Percentiles rank a stretch among this genome's conserved stretches.
These are phyloP conservation scores for Gamsiella multidivaricata DNA, from an alignment of 192 early-diverging fungal genomes.

Conservation along the genomic window DNA sequence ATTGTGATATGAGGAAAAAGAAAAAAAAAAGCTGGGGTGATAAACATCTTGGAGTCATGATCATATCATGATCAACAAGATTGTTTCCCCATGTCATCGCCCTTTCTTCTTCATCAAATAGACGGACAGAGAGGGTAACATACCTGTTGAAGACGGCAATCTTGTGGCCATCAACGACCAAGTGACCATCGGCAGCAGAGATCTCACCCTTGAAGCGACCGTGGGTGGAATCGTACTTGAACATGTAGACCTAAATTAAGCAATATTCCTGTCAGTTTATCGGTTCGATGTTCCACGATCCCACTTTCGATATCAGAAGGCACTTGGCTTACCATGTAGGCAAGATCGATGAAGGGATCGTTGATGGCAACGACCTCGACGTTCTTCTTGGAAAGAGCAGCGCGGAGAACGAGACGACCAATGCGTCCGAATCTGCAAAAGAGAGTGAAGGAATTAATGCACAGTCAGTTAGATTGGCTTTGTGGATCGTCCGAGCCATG, in stretches of 20 bases:
- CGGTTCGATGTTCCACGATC: neutral
- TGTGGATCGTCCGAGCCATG: neutral
- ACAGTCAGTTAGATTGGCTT: no score
- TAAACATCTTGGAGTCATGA: slow-evolving; percentile 1
- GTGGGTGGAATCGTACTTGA: slow-evolving; percentile 99
- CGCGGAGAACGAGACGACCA: slow-evolving; percentile 96
- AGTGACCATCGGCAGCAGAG: slow-evolving; percentile 82
- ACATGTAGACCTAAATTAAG: slow-evolving; percentile 79
- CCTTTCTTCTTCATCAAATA: neutral
- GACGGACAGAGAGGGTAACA: neutral
- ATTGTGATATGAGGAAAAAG: neutral
- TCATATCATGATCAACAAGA: slow-evolving; percentile 3
- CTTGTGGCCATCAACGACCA: slow-evolving; percentile 86
- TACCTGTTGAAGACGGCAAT: slow-evolving; percentile 83
- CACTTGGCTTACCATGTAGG: slow-evolving; percentile 95
- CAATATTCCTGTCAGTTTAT: neutral
- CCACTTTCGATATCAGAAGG: no score
- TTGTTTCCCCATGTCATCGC: slow-evolving; percentile 1
- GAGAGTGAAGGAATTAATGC: neutral
- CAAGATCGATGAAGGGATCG: slow-evolving; percentile 96
- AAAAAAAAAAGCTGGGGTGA: neutral
- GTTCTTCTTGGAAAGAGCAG: slow-evolving; percentile 79
- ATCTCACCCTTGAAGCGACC: slow-evolving; percentile 92
- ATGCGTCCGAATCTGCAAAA: slow-evolving; percentile 99
- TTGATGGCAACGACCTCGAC: slow-evolving; percentile 93